phyloP scores from a whole-genome alignment of 2,329 filamentous ascomycete species.

The Nannizziopsis arthrosporioides region DNA sequence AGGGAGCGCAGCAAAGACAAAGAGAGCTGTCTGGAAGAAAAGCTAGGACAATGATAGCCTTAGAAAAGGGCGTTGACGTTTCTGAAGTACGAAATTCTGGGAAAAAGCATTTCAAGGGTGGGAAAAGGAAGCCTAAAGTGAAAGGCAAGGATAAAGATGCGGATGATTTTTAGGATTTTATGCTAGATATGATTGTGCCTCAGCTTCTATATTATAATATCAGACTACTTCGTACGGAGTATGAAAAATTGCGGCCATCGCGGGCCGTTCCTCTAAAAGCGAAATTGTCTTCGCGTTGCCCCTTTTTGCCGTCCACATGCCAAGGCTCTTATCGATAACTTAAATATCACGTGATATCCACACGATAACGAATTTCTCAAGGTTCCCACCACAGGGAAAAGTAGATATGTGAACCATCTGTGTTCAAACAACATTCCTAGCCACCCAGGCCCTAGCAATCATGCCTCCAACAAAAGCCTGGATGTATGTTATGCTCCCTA shows the following conservation, averaged over 20 bases:
- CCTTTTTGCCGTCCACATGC: background rate
- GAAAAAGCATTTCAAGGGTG: conserved; percentile 66
- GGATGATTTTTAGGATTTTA: conserved; percentile 13
- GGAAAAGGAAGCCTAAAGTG: conserved; percentile 28
- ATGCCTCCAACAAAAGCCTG: conserved; percentile 16
- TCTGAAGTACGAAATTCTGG: conserved; percentile 56
- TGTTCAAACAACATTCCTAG: too few relatives aligned
- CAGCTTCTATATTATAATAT: too few relatives aligned
- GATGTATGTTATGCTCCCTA: conserved; percentile 12
- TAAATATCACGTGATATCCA: background rate
- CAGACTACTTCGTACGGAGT: too few relatives aligned
- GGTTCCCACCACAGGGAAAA: background rate
- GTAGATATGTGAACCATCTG: background rate
- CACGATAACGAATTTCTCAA: background rate
- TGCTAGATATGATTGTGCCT: background rate
- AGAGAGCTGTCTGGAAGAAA: conserved; percentile 77
- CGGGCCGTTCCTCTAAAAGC: too few relatives aligned
- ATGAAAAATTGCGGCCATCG: too few relatives aligned
- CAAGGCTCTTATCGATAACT: background rate
- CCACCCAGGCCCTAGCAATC: background rate
- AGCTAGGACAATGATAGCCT: conserved; percentile 60
- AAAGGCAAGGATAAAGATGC: conserved; percentile 15
- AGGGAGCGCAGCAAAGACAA: conserved; percentile 55
- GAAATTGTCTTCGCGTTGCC: background rate
- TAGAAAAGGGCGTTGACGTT: conserved; percentile 76